A percentile compares a stretch with the other conserved stretches of the same genome.
These are phyloP conservation scores for Jasminum sambac DNA, from an alignment of 257 asterid genomes.

Conservation along the genomic window DNA sequence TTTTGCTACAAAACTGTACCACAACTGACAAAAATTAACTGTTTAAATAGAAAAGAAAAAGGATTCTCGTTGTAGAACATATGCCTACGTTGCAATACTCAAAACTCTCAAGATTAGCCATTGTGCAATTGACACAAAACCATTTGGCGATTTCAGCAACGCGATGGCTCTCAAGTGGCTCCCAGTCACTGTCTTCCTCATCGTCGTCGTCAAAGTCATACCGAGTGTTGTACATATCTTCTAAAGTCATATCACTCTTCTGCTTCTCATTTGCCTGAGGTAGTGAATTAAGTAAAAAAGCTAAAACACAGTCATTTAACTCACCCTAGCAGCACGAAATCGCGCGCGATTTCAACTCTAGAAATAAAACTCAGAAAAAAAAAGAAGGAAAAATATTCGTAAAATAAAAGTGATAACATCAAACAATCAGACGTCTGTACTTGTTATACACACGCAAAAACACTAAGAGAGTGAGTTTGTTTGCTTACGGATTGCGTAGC, in stretches of 20 bases:
- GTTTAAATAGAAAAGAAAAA: not conserved
- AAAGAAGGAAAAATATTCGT: not conserved
- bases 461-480: not conserved
- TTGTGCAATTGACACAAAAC: conserved; percentile 93
- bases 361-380: not conserved
- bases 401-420: not conserved
- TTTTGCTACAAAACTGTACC: conserved; percentile 18
- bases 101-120: conserved; percentile 59
- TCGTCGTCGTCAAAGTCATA: conserved; percentile 65
- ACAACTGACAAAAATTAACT: not conserved
- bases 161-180: conserved; percentile 39
- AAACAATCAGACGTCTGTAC: not conserved
- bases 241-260: conserved; percentile 58
- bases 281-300: conserved; percentile 18
- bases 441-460: not conserved
- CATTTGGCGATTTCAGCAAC: conserved; percentile 55
- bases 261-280: conserved; percentile 55
- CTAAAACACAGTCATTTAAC: conserved; percentile 13
- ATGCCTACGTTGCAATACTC: conserved; percentile 64
- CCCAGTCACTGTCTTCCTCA: conserved; percentile 76
- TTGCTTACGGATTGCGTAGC: conserved; percentile 24
- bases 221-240: conserved; percentile 66
- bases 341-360: conserved; percentile 18
- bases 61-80: not conserved
- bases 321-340: conserved; percentile 13